A percentile compares a stretch with the other conserved stretches of the same genome.
These are phyloP conservation scores for Penicillium chermesinum DNA, from an alignment of 495 filamentous ascomycete genomes.

Conservation along the genomic window DNA sequence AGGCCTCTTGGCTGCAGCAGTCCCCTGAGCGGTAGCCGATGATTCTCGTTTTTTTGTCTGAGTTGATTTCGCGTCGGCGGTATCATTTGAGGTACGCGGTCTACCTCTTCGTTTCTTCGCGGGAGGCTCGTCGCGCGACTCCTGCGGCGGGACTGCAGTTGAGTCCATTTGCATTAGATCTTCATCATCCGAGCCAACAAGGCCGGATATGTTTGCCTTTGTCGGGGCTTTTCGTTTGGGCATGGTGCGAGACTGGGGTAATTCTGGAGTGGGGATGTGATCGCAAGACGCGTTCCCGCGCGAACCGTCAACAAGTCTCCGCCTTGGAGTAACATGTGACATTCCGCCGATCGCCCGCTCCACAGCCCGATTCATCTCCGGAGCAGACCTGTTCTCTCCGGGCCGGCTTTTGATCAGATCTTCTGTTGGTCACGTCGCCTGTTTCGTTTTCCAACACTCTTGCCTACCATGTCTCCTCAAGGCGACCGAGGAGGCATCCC, in stretches of 20 bases:
- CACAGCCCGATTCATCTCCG: conserved; percentile 27
- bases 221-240: conserved; percentile 48
- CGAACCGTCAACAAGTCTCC: conserved; percentile 22
- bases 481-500: conserved; percentile 34
- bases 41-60: conserved; percentile 14
- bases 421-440: neutral
- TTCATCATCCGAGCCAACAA: conserved; percentile 65
- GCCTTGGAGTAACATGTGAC: conserved; percentile 29
- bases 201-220: conserved; percentile 53
- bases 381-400: conserved; percentile 5
- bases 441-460: conserved; percentile 1
- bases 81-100: conserved; percentile 28
- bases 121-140: conserved; percentile 30
- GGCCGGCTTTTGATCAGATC: neutral
- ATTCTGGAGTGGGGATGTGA: neutral
- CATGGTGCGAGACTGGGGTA: conserved; percentile 32
- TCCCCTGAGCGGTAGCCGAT: conserved; percentile 23
- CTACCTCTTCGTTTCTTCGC: conserved; percentile 40
- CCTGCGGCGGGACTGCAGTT: conserved; percentile 22
- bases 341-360: conserved; percentile 25
- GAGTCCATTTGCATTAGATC: conserved; percentile 39
- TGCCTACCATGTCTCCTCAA: conserved; percentile 46
- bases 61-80: conserved; percentile 18
- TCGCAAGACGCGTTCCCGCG: conserved; percentile 7
- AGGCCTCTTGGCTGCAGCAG: conserved; percentile 29